Base-by-base conservation (phyloP, 2,329 filamentous ascomycete species). In the Trichoderma atroviride region DNA sequence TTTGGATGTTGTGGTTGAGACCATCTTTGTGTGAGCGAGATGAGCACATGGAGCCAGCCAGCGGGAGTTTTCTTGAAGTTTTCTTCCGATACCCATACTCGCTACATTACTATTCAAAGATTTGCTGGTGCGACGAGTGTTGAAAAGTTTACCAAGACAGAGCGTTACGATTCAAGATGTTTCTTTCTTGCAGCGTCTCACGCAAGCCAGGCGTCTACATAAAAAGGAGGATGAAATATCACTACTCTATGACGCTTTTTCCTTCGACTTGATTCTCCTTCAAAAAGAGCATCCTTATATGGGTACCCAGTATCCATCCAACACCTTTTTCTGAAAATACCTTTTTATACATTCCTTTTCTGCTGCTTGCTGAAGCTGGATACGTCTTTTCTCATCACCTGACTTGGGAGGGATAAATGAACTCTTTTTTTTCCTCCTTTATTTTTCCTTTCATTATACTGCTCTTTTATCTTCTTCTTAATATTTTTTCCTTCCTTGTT, bases 1-100 rank as follows among this genome's bases (percentile, higher is more conserved):
- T n/a, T 82, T 84, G 53, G 84, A 86, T 73, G 73, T 81, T 57
- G 72, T 85, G 22, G 76, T 84, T 27, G 83, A 85, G 70, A 79
- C 75, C n/a, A 70, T 84, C 13, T 80, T 83, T 72, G 78, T 81
- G 53, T 84, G 72, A 73, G 58, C 33, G 47, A 19, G 31, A 24
- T 50, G 47, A 50, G 47, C 33, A 50, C 47, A 50, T 50, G 6
- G 47, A 50, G 22, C 37, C 37, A 43, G 40, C 19, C 29, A 31
- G 29, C 29, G 29, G 29, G 29, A 31, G 29, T 7, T 31, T 31
- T 31, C 29, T 31, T 31, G 29, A 31, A 4, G 29, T 31, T 31
- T 31, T 31, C 29, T 7, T 31, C 29, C 29, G 29, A 31, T 50
- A 50, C 43, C 43, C 43, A 47, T 47, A 40, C 16, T 13, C 40